Evolutionary conservation across 2,329 filamentous ascomycete genomes (phyloP), one percentile per base, ranked within the genome.

Genomic region (Stagonosporopsis chrysanthemi): DNA sequence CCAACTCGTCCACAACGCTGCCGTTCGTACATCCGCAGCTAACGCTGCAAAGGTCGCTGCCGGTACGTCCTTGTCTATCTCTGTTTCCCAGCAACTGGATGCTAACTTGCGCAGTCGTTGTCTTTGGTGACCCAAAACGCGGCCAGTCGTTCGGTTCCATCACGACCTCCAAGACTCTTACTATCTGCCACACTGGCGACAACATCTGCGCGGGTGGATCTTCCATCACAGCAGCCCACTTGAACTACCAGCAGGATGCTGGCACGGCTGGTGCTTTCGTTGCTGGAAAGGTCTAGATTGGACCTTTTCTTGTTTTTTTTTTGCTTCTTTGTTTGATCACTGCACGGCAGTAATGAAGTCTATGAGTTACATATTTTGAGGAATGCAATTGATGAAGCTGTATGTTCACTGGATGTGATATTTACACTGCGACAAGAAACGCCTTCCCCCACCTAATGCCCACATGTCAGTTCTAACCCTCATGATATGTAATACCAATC

Each of bases 1-100:
- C 1, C 69, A 75, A 52, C 63, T 75, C 11, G 78, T 80, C 0
- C 80, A 82, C 68, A 78, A 79, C 29, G 78, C 77, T 1, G 78
- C 77, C 2, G 53, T 58, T 19, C 62, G 57, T 35, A 61, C 61
- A 3, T 61, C 59, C 2, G 56, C 65, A 3, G 48, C 64, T 2
- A 62, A 60, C 36, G 60, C 61, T 12, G 58, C 58, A 14, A 45
- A 53, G 17, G 57, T 68, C 11, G 46, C 61, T 43, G 61, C 64
- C 19, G 62, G 62, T 64, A 56, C 23, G 59, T 60, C 19, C 17
- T 38, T 44, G 1, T 15, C 26, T 4, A 6, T 17, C 9, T 7
- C 17, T 28, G n/a, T 26, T 9, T 6, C 15, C 2, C 23, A 2
- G 7, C 4, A 36, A 36, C 6, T 6, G n/a, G 4, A 15, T 22